Evolutionary conservation across 179 eudicot species (phyloP).

Genomic region (Silene vulgaris): DNA sequence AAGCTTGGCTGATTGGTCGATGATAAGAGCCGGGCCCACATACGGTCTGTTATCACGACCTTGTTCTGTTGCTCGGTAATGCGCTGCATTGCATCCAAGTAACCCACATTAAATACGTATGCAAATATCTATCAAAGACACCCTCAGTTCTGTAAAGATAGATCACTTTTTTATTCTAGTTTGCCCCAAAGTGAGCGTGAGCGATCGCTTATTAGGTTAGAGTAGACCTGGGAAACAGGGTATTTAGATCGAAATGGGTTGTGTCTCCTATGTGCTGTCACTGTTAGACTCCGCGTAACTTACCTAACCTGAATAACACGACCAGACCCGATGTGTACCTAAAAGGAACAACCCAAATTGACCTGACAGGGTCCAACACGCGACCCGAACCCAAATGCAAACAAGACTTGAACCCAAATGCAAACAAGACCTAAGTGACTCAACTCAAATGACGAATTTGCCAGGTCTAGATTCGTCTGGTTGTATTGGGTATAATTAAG

Average conservation of each 20-base stretch:
- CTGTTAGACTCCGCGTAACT: too few relatives aligned
- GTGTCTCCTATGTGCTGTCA: too few relatives aligned
- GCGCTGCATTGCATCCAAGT: conserved; percentile 38
- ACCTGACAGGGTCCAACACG: too few relatives aligned
- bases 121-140: neutral
- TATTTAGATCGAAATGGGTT: too few relatives aligned
- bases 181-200: neutral
- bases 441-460: neutral
- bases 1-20: conserved; percentile 85
- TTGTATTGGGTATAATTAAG: too few relatives aligned
- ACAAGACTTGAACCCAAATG: too few relatives aligned
- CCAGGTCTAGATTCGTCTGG: neutral
- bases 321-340: too few relatives aligned
- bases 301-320: too few relatives aligned
- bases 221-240: too few relatives aligned
- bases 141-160: neutral
- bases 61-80: conserved; percentile 56
- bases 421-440: neutral
- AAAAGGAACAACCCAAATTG: too few relatives aligned
- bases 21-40: conserved; percentile 88
- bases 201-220: too few relatives aligned
- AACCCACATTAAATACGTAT: neutral
- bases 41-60: conserved; percentile 77
- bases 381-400: too few relatives aligned
- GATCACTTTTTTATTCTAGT: neutral